Percentiles rank a stretch among this genome's conserved stretches.
These are phyloP conservation scores for Austroboletus eburneus DNA, from an alignment of 768 basidiomycete genomes.

Conservation along the genomic window DNA sequence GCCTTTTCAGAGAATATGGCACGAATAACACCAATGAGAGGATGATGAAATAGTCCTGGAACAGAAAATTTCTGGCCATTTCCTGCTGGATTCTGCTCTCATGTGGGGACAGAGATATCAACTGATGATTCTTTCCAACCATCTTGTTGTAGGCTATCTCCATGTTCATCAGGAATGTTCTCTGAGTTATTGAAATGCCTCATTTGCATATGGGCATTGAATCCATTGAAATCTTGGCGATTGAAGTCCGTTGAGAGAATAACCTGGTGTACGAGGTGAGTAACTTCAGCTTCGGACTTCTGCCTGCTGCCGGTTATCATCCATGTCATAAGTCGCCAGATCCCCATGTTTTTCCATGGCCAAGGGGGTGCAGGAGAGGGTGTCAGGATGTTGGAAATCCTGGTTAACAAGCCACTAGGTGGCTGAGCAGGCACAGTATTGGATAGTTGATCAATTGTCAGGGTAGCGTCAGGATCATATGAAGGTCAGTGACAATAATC, in stretches of 20 bases:
- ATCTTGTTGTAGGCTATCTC: neutral
- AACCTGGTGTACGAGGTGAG: neutral
- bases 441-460: neutral
- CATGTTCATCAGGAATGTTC: neutral
- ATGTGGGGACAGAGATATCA: neutral
- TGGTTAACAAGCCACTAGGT: too few relatives aligned
- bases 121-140: neutral
- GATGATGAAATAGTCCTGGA: neutral
- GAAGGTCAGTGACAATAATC: neutral
- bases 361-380: conserved; percentile 3
- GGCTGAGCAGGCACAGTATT: neutral
- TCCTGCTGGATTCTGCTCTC: neutral
- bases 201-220: neutral
- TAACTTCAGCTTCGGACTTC: neutral
- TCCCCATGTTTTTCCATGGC: conserved; percentile 11
- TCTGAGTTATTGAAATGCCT: neutral
- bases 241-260: neutral
- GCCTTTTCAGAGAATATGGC: conserved; percentile 3
- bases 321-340: conserved; percentile 1
- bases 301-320: neutral
- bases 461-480: neutral
- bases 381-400: neutral
- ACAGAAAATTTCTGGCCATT: neutral
- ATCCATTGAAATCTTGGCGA: neutral
- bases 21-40: conserved; percentile 2